Base-by-base conservation (phyloP, 1,284 basidiomycete genomes). In the Salmacisia buchloeana region DNA sequence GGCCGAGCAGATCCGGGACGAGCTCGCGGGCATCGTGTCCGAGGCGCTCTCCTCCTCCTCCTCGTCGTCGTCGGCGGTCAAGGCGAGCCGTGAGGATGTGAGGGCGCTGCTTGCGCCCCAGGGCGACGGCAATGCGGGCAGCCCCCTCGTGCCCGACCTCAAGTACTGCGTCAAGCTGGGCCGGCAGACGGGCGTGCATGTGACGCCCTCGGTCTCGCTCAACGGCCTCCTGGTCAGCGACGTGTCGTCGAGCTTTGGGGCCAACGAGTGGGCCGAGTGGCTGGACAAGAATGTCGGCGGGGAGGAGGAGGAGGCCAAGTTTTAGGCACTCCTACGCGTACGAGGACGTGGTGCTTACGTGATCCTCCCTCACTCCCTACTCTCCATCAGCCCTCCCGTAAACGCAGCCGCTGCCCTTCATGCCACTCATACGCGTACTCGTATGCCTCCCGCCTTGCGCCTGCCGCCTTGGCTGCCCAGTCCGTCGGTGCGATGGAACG, bases 181-280 rank as follows among this genome's bases (percentile, higher is more conserved):
- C 5, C 84, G 93, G 67, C 93, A 96, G 83, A 96, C 96, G 70
- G 84, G 90, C 4, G 87, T 96, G 60, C 93, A 96, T 73, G 91
- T 94, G 59, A 94, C 92, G 34, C 92, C 93, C 1, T 92, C 92
- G 9, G 89, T 86, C 0, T 64, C 71, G 13, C 71, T 71, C 69
- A 71, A 74, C 75, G 94, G 94, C 6, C 82, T 97, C 35, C 80
- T 92, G 63, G 89, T 87, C 23, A 85, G 83, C 56, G 87, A 89
- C 65, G 85, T 96, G 52, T 91, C 89, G 2, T 92, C 89, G 70
- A 86, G 87, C 10, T 97, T 91, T 88, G 87, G 85, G 4, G 85
- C 88, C 74, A 84, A 85, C 57, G 90, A 97, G 74, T 97, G 94
- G 94, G 83, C 82, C 35, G 86, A 88, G 64, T 97, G 90, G 81